Evolutionary conservation across 2,329 filamentous ascomycete genomes (phyloP).

Genomic region (Aureobasidium sp.): DNA sequence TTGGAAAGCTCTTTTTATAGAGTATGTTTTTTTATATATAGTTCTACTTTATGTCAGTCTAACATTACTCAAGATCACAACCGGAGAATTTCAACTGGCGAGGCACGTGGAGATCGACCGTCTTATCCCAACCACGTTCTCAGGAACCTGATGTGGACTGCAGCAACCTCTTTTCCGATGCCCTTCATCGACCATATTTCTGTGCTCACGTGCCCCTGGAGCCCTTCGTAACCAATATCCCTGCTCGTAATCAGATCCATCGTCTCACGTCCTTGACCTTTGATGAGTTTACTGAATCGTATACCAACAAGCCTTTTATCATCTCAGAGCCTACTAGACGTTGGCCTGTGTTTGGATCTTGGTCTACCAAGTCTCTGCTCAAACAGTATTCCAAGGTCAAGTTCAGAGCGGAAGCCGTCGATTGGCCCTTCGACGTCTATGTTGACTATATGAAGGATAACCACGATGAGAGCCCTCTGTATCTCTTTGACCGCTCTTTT

Average conservation of each 20-base stretch:
- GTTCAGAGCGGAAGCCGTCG: constrained; percentile 87
- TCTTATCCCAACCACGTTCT: constrained; percentile 50
- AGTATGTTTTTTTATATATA: constrained; percentile 51
- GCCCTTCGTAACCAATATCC: constrained; percentile 63
- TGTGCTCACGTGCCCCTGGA: constrained; percentile 68
- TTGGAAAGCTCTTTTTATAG: constrained; percentile 78
- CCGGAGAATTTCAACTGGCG: constrained; percentile 55
- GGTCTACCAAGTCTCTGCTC: constrained; percentile 61
- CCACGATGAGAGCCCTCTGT: constrained; percentile 79
- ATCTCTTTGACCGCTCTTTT: constrained; percentile 84
- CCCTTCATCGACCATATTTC: constrained; percentile 80
- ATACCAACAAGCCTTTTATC: constrained; percentile 78
- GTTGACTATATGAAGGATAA: constrained; percentile 72
- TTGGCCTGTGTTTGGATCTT: constrained; percentile 70
- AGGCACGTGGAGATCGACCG: constrained; percentile 77
- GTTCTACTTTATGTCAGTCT: constrained; percentile 16
- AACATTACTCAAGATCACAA: constrained; percentile 29
- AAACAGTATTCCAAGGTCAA: constrained; percentile 54
- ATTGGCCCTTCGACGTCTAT: constrained; percentile 82
- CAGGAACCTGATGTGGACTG: constrained; percentile 58
- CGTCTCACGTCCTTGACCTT: constrained; percentile 60
- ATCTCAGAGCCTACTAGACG: constrained; percentile 70
- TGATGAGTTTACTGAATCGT: constrained; percentile 64
- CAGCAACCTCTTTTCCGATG: constrained; percentile 76
- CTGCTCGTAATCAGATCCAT: constrained; percentile 61